Percentiles rank a stretch among this genome's conserved stretches.
Evolutionary conservation across 305 asterid genomes (phyloP).

Genomic region (Fraxinus xanthoxyloides): DNA sequence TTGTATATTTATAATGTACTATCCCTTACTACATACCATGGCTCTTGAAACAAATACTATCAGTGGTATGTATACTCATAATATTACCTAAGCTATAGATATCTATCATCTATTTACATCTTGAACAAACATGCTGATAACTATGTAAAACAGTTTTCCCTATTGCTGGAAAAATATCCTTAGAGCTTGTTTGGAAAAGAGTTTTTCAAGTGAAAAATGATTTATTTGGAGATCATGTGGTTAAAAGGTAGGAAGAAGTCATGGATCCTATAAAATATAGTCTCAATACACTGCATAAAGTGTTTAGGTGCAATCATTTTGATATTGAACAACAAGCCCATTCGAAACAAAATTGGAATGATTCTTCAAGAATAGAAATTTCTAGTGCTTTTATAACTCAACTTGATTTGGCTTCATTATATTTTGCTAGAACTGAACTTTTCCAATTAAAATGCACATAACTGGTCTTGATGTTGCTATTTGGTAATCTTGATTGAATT

Average conservation of each 20-base stretch:
- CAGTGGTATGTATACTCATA: not conserved
- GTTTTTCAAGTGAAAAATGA: not conserved
- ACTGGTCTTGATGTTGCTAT: no score
- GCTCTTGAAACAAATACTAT: not conserved
- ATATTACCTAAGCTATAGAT: not conserved
- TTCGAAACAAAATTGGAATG: no score
- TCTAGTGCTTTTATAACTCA: not conserved
- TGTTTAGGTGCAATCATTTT: no score
- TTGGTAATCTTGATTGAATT: no score
- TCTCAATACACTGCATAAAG: no score
- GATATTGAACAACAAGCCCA: no score
- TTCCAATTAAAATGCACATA: no score
- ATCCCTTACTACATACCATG: not conserved
- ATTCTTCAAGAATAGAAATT: no score
- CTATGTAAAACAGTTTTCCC: not conserved
- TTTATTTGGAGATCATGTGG: no score
- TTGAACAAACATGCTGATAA: not conserved
- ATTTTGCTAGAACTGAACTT: no score
- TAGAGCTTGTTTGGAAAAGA: not conserved
- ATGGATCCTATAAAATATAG: not conserved
- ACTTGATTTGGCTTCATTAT: not conserved
- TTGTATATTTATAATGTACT: not conserved
- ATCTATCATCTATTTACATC: not conserved
- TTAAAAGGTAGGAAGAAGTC: not conserved
- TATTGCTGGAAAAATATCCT: not conserved